phyloP scores from a whole-genome alignment of 2,329 filamentous ascomycete species.

The Volutella citrinella region DNA sequence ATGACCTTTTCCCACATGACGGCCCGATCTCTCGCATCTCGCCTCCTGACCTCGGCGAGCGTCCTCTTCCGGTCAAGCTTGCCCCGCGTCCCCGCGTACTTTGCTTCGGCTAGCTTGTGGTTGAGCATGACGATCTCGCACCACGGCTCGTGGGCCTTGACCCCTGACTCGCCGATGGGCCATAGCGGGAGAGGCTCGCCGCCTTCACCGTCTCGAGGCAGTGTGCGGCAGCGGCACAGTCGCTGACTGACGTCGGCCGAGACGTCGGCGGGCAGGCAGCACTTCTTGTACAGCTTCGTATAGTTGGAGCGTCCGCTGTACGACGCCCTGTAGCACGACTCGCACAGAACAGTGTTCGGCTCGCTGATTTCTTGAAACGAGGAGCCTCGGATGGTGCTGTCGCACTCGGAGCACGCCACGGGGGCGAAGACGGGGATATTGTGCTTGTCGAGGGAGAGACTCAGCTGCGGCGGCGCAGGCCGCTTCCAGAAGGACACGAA shows the following conservation, averaged over 20 bases:
- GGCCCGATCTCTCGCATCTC: background rate
- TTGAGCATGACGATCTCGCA: slow-evolving; percentile 9
- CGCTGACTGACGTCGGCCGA: slow-evolving; percentile 19
- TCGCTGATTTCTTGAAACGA: slow-evolving; percentile 18
- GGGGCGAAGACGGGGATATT: slow-evolving; percentile 17
- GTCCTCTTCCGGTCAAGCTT: slow-evolving; percentile 8
- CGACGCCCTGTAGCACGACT: slow-evolving; percentile 30
- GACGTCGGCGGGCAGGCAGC: slow-evolving; percentile 24
- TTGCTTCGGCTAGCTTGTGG: slow-evolving; percentile 21
- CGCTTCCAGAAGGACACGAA: slow-evolving; percentile 23
- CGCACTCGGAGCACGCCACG: slow-evolving; percentile 16
- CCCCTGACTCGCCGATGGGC: too few relatives aligned
- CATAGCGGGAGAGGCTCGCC: slow-evolving; percentile 15
- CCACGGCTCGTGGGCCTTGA: too few relatives aligned
- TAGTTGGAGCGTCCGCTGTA: slow-evolving; percentile 26
- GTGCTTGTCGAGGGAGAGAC: slow-evolving; percentile 8
- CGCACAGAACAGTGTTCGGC: slow-evolving; percentile 23
- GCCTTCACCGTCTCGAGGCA: slow-evolving; percentile 14
- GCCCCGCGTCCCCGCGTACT: slow-evolving; percentile 16
- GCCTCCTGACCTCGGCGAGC: slow-evolving; percentile 5
- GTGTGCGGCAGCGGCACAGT: slow-evolving; percentile 23
- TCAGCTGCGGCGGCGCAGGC: slow-evolving; percentile 23
- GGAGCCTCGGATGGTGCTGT: slow-evolving; percentile 18
- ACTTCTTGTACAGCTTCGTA: slow-evolving; percentile 33
- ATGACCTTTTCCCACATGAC: too few relatives aligned